Percentiles rank a stretch among this genome's conserved stretches.
phyloP scores from a whole-genome alignment of 192 early-diverging fungal species.

The Podochytrium sp. region DNA sequence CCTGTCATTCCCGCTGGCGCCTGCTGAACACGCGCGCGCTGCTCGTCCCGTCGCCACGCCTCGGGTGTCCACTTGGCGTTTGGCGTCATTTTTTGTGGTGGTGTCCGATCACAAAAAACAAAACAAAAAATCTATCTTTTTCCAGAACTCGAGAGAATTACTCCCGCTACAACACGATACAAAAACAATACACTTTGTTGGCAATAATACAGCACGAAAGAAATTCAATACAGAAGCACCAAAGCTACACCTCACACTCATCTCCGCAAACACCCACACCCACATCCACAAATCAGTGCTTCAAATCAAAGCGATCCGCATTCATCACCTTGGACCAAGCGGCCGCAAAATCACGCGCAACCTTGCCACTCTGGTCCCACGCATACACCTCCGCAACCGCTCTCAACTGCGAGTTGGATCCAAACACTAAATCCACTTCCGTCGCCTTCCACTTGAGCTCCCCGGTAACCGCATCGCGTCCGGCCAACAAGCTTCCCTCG shows the following conservation, averaged over 20 bases:
- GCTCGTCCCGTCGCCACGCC: not conserved
- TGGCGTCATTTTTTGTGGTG: not conserved
- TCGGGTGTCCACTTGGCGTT: not conserved
- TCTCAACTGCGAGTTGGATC: slow-evolving; percentile 38
- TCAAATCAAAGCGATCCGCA: slow-evolving; percentile 32
- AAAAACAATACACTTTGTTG: too few species aligned
- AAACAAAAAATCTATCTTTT: too few species aligned
- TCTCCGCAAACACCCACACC: too few species aligned
- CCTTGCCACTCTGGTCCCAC: not conserved
- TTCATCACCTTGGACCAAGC: slow-evolving; percentile 38
- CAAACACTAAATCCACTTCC: slow-evolving; percentile 38
- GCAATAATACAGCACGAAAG: too few species aligned
- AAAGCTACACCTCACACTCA: too few species aligned
- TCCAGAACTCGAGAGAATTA: too few species aligned
- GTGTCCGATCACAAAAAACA: too few species aligned
- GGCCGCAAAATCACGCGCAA: slow-evolving; percentile 29
- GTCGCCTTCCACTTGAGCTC: slow-evolving; percentile 34
- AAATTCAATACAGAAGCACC: too few species aligned
- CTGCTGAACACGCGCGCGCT: not conserved
- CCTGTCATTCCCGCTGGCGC: slow-evolving; percentile 14
- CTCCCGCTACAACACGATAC: too few species aligned
- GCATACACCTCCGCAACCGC: slow-evolving; percentile 34
- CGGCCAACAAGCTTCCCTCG: slow-evolving; percentile 1
- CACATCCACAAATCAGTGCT: too few species aligned
- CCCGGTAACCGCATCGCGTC: slow-evolving; percentile 17